A percentile compares a stretch with the other conserved stretches of the same genome.
These are phyloP conservation scores for Hylodesmum podocarpum DNA, from an alignment of 306 rosid genomes.

Conservation along the genomic window DNA sequence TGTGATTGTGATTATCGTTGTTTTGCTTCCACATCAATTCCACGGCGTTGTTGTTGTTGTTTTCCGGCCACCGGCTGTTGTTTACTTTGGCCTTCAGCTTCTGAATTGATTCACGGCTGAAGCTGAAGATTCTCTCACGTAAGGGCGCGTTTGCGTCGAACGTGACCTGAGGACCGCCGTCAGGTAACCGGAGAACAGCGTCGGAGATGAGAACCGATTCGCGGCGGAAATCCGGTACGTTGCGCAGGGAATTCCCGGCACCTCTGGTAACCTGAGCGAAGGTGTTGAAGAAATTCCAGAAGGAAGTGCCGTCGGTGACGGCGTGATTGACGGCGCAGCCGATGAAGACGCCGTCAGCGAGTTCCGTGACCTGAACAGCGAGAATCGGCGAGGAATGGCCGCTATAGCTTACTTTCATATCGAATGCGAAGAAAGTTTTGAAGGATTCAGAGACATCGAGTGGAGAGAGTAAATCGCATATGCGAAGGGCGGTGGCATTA, in stretches of 20 bases:
- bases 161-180: constrained; percentile 68
- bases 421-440: constrained; percentile 60
- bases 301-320: constrained; percentile 80
- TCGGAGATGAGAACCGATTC: constrained; percentile 52
- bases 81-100: constrained; percentile 57
- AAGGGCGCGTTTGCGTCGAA: constrained; percentile 59
- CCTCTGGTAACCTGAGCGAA: constrained; percentile 64
- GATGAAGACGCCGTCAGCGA: constrained; percentile 72
- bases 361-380: constrained; percentile 76
- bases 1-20: constrained; percentile 45
- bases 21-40: constrained; percentile 59
- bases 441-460: constrained; percentile 43
- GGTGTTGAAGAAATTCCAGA: constrained; percentile 94
- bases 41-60: neutral
- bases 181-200: constrained; percentile 61
- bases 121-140: constrained; percentile 71
- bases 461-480: constrained; percentile 50
- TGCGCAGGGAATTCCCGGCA: constrained; percentile 23
- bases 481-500: constrained; percentile 14
- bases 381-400: constrained; percentile 69
- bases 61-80: constrained; percentile 11
- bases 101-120: constrained; percentile 67
- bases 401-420: constrained; percentile 61
- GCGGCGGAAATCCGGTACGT: constrained; percentile 62
- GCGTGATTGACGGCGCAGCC: constrained; percentile 82